Conservation (phyloP, 306 rosid genomes). For the Calophaca sinica region DNA sequence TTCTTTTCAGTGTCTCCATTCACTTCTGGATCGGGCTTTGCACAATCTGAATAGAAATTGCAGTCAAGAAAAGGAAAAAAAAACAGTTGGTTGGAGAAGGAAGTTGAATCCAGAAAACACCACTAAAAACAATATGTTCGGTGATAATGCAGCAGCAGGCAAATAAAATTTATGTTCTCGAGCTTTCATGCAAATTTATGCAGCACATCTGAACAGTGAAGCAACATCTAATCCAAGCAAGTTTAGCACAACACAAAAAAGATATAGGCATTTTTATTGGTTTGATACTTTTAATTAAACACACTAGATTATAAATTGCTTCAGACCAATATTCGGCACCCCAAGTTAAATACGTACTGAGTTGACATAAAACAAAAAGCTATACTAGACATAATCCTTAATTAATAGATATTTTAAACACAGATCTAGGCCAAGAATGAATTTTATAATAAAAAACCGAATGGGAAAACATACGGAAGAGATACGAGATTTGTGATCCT, state of each 20-base stretch:
- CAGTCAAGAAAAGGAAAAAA: slow-evolving; percentile 37
- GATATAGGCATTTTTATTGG: background rate
- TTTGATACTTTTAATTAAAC: too few relatives aligned
- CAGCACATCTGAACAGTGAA: slow-evolving; percentile 7
- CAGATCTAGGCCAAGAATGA: background rate
- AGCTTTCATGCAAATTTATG: background rate
- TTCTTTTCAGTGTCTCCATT: slow-evolving; percentile 88
- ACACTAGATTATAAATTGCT: too few relatives aligned
- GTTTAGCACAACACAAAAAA: slow-evolving; percentile 17
- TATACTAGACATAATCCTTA: background rate
- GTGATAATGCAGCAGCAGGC: slow-evolving; percentile 20
- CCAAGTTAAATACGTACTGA: too few relatives aligned
- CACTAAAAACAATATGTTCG: background rate
- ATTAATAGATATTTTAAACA: background rate
- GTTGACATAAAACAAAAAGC: slow-evolving; percentile 4
- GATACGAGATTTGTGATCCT: background rate
- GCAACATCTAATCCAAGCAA: slow-evolving; percentile 19
- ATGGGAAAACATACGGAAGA: background rate
- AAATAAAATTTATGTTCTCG: background rate
- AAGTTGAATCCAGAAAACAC: slow-evolving; percentile 8
- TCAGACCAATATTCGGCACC: too few relatives aligned
- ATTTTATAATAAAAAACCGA: background rate
- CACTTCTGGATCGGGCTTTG: slow-evolving; percentile 89
- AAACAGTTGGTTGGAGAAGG: background rate
- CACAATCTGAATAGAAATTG: slow-evolving; percentile 71